phyloP scores from a whole-genome alignment of 441 rosid genomes.

The Geranium incanum region DNA sequence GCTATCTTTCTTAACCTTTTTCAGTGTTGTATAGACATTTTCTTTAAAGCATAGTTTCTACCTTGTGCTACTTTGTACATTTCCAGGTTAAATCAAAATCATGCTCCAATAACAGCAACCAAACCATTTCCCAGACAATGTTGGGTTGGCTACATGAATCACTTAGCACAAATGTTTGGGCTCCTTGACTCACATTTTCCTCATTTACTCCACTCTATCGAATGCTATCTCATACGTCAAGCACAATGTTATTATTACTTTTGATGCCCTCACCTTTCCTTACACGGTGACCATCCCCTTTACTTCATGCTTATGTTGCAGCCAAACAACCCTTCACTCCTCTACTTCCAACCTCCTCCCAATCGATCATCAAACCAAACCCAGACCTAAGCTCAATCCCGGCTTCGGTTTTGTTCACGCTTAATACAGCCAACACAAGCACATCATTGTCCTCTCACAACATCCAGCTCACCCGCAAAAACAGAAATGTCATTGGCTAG shows the following conservation, averaged over 20 bases:
- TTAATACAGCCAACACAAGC: conserved; percentile 1
- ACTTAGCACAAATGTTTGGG: neutral
- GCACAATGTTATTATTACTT: neutral
- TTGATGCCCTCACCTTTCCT: neutral
- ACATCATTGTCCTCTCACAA: neutral
- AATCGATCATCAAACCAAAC: too few relatives aligned
- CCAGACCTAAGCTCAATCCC: too few relatives aligned
- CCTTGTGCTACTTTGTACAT: neutral
- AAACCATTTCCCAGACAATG: neutral
- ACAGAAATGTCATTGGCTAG: neutral
- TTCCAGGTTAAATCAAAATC: neutral
- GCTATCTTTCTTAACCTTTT: neutral
- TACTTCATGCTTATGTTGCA: neutral
- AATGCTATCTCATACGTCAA: neutral
- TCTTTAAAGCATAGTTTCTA: neutral
- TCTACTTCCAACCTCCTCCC: too few relatives aligned
- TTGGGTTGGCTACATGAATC: neutral
- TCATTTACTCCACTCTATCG: neutral
- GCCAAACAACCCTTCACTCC: too few relatives aligned
- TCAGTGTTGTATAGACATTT: neutral
- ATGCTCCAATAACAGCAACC: neutral
- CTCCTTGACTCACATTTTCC: neutral
- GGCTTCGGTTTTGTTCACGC: too few relatives aligned
- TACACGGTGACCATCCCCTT: neutral
- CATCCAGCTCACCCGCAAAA: neutral